Evolutionary conservation across 306 rosid genomes (phyloP).

Genomic region (Dicorynia guianensis): DNA sequence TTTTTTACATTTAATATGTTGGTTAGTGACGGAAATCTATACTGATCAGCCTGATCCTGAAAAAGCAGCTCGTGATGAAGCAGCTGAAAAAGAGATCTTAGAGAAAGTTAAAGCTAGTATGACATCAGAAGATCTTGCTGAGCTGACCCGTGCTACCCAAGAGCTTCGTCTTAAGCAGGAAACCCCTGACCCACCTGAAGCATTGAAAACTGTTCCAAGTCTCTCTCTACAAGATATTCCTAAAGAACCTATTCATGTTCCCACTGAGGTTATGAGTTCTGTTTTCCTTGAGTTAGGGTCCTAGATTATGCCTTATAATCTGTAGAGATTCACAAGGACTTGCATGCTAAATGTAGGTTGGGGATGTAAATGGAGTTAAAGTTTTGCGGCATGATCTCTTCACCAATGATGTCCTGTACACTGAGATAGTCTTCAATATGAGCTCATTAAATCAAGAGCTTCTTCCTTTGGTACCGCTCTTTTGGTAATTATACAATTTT

Average conservation of each 20-base stretch:
- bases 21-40: slow-evolving; percentile 38
- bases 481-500: slow-evolving; percentile 67
- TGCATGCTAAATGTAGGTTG: slow-evolving; percentile 65
- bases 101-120: slow-evolving; percentile 78
- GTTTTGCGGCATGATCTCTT: slow-evolving; percentile 93
- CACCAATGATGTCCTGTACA: slow-evolving; percentile 93
- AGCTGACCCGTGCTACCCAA: slow-evolving; percentile 84
- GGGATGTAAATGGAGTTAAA: slow-evolving; percentile 83
- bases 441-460: slow-evolving; percentile 87
- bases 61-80: slow-evolving; percentile 90
- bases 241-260: slow-evolving; percentile 83
- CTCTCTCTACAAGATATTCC: slow-evolving; percentile 93
- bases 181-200: slow-evolving; percentile 98
- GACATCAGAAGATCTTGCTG: slow-evolving; percentile 91
- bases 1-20: slow-evolving; percentile 24
- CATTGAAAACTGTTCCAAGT: slow-evolving; percentile 90
- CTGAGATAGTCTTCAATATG: slow-evolving; percentile 90
- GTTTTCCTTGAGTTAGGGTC: slow-evolving; percentile 30
- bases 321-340: slow-evolving; percentile 28
- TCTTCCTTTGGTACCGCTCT: slow-evolving; percentile 88
- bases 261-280: slow-evolving; percentile 67
- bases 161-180: slow-evolving; percentile 90
- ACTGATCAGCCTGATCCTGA: slow-evolving; percentile 87
- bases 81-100: slow-evolving; percentile 73
- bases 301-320: slow-evolving; percentile 32